Evolutionary conservation across 768 basidiomycete species (phyloP), one percentile per base, ranked within the genome.

Genomic region (Lentinula sp.): DNA sequence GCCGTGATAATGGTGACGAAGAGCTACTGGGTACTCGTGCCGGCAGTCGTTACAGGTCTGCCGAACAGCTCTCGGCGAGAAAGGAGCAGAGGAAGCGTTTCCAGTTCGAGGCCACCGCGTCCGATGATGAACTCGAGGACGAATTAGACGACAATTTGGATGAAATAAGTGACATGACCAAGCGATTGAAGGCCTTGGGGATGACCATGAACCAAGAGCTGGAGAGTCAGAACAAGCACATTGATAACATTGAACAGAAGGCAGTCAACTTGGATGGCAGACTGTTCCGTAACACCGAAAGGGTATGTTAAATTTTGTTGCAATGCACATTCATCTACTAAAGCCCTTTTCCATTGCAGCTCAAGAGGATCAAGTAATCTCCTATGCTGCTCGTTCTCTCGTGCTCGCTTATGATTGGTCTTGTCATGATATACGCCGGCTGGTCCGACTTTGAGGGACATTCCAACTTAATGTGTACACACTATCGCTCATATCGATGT

Each of bases 91-190:
- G 84, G 60, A 76, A 79, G 65, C 76, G 84, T 56, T 91, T 82
- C 69, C 88, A 91, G 71, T 89, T 91, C 66, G 90, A 92, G 65
- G 85, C 82, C 39, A 84, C 80, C 31, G 86, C 74, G 5, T 84
- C 82, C 3, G 90, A 92, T 64, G 87, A 91, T 62, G 87, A 88
- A 70, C 64, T 89, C 3, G 89, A 92, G 71, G 82, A 90, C 64
- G 89, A 91, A 72, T 65, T 92, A 32, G 89, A 91, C 65, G 80
- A 80, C 61, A 90, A 91, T 69, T 74, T 92, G 18, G 80, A 85
- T 67, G 87, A 90, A 70, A 84, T 89, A 40, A 72, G 78, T 35
- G 79, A 77, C 23, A 78, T 86, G 58, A 81, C 85, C 3, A 84
- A 81, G 74, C 70, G 76, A 53, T 70, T 89, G 62, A 86, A 85